Conservation (phyloP, 148 eudicot species). For the Rhododendron mucronatum region DNA sequence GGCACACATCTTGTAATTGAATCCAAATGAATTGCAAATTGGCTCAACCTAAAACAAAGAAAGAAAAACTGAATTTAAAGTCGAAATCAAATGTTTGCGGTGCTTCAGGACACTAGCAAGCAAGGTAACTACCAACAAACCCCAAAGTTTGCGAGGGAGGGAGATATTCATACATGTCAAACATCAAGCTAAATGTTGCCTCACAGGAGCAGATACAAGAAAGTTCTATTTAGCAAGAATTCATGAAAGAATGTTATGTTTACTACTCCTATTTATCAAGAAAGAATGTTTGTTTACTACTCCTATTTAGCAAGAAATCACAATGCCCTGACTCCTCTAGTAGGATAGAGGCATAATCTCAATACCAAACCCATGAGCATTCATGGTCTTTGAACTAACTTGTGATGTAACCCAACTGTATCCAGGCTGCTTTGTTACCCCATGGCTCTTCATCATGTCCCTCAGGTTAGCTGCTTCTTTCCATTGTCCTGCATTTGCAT, state of each 20-base stretch:
- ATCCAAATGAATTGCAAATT: neutral
- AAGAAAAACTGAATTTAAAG: neutral
- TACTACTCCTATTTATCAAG: neutral
- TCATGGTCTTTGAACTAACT: neutral
- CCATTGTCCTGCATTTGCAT: constrained; percentile 76
- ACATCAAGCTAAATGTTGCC: no score
- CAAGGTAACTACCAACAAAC: no score
- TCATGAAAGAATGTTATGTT: neutral
- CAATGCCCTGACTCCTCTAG: no score
- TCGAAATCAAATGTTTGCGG: neutral
- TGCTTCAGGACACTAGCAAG: no score
- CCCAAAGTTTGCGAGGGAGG: no score
- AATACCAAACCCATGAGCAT: neutral
- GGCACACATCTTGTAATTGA: neutral
- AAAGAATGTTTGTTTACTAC: no score
- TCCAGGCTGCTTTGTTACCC: constrained; percentile 66
- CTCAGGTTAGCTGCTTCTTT: constrained; percentile 67
- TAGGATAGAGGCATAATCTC: neutral
- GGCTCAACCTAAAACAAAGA: neutral
- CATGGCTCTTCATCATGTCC: constrained; percentile 52
- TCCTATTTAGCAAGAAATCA: neutral
- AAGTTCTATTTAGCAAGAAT: no score
- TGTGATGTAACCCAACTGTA: constrained; percentile 55
- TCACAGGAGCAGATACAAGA: no score
- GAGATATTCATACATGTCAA: no score